Base-by-base conservation (phyloP, 1,139 yeast species). In the Torulaspora globosa region DNA sequence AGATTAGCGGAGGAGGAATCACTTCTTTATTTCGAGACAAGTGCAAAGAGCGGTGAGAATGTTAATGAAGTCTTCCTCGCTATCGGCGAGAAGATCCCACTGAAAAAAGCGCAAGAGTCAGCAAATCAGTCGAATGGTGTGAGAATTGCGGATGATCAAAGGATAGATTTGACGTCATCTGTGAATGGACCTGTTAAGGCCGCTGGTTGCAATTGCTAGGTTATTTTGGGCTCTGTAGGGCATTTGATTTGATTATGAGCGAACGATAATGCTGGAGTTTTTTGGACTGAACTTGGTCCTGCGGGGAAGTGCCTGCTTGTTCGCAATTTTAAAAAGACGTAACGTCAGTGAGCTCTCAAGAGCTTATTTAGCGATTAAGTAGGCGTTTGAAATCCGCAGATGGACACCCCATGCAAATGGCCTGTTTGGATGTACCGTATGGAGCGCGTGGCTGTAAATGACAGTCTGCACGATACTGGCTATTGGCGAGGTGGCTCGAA, bases 41-140 rank as follows among this genome's bases (percentile, higher is more conserved):
- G 95, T 64, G 98, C 98, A 24, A 92, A 92, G 71, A 81, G 95
- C 3, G 85, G 95, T n/a, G 74, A 78, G 60, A 89, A 90, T 60
- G 97, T 92, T 33, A 88, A 85, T 59, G 96, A 90, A 52, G 96
- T 90, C 42, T 92, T 92, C 64, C 72, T 88, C 62, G 94, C 89
- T 9, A 87, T 92, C 55, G 98, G 97, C 34, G 80, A 81, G 53
- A 83, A 84, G 44, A 57, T 60, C 27, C 63, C 65, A 2, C 41
- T 57, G 19, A 57, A 57, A 38, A 49, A 44, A 26, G 47, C 51
- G 3, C 55, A 55, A n/a, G 56, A 48, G 12, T 45, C 48, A 36
- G 38, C 40, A 12, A 52, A 38, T 32, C 51, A 44, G 29, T 42
- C 49, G 12, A 36, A 51, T 21, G 56, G 55, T 30, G 41, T 39